Conservation (phyloP, 73 alveolate genomes). For the Vitrella brassicaformis region DNA sequence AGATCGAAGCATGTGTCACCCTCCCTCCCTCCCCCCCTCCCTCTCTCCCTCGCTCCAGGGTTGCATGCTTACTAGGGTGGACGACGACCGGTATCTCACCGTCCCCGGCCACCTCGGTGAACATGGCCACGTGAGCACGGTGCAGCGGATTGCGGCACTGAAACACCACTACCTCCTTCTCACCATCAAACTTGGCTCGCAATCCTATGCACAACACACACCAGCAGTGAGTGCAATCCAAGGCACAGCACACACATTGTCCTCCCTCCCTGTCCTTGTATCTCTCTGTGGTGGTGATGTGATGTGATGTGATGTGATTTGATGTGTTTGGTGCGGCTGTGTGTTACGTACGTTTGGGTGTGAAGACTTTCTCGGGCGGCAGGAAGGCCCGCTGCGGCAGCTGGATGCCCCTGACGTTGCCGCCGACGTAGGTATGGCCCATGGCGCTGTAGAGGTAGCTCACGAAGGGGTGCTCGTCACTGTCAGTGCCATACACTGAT, state of each 20-base stretch:
- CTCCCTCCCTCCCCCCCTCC: too few species aligned
- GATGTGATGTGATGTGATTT: too few species aligned
- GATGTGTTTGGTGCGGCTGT: too few species aligned
- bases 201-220: too few species aligned
- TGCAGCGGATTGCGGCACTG: not conserved
- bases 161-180: not conserved
- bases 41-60: too few species aligned
- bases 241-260: too few species aligned
- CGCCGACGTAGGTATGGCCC: not conserved
- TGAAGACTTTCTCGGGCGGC: too few species aligned
- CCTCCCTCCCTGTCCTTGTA: not conserved
- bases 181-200: too few species aligned
- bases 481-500: not conserved
- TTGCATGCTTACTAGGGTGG: too few species aligned
- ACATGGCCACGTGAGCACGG: not conserved
- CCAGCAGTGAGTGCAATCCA: too few species aligned
- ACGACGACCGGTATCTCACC: not conserved
- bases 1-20: too few species aligned
- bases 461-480: not conserved
- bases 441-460: not conserved
- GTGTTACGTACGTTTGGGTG: too few species aligned
- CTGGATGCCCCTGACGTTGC: not conserved
- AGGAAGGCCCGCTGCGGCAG: not conserved
- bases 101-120: not conserved
- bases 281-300: not conserved